Conservation (phyloP, 371 early-diverging fungal species). For the Rhizopus delemar region DNA sequence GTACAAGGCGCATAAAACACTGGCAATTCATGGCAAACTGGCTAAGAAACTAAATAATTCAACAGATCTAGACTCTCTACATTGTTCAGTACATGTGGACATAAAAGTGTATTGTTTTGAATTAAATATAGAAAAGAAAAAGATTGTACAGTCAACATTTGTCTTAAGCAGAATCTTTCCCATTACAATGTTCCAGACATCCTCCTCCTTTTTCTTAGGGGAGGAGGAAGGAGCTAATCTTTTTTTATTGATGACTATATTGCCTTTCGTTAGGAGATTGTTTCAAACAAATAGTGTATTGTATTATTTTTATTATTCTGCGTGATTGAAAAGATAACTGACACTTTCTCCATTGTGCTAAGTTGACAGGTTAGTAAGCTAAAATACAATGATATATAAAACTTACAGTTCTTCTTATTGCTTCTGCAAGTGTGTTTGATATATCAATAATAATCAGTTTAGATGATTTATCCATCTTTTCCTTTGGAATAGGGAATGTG, state of each 20-base stretch:
- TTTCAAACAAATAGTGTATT: not conserved
- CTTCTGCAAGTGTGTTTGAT: constrained; percentile 89
- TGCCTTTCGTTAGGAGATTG: not conserved
- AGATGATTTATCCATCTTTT: constrained; percentile 67
- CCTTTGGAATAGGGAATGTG: constrained; percentile 85
- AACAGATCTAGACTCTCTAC: too few species aligned
- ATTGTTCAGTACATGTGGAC: too few species aligned
- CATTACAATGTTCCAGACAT: too few species aligned
- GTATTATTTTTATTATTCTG: constrained; percentile 25
- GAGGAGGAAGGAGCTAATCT: not conserved
- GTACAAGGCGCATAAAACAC: too few species aligned
- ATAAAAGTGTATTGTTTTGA: too few species aligned
- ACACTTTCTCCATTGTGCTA: constrained; percentile 96
- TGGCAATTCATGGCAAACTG: too few species aligned
- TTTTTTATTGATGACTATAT: not conserved
- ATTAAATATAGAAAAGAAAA: too few species aligned
- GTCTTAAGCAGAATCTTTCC: too few species aligned
- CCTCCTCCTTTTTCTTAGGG: too few species aligned
- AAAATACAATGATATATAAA: not conserved
- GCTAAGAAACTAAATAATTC: too few species aligned
- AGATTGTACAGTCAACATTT: too few species aligned
- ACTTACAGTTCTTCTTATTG: constrained; percentile 88
- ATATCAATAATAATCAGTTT: constrained; percentile 91
- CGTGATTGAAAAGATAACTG: constrained; percentile 80
- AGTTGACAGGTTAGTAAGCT: not conserved